Evolutionary conservation across 2,329 filamentous ascomycete genomes (phyloP), one percentile per base, ranked within the genome.

Genomic region (Neoascochyta sp.): DNA sequence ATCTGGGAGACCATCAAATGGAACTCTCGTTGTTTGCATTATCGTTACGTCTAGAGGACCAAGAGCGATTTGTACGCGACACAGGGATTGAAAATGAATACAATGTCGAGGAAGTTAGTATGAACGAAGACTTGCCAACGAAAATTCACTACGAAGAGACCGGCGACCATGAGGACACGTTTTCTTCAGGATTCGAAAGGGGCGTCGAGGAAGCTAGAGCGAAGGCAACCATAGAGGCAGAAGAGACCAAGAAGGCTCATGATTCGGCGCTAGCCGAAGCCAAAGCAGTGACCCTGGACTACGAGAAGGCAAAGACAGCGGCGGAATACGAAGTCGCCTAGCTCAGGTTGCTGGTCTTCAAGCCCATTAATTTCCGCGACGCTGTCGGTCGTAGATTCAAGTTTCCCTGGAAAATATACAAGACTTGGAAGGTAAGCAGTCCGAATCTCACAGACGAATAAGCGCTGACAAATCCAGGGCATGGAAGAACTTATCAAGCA

Each of bases 391-490:
- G 50, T 24, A 51, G 47, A 26, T 55, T 51, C 25, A 45, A 29
- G 21, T 48, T 55, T 25, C 52, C 52, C 5, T 55, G 39, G 32
- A 24, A 51, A 7, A 13, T 49, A 17, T 53, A 46, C 32, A 45
- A 46, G 20, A 45, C 48, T 3, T 55, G 50, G 48, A 46, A 49
- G 39, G 48, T 44, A 86, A 60, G 71, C 79, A 10, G 10, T 21
- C 3, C 1, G 2, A 14, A 13, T 3, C n/a, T 9, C 3, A 7
- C 15, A 8, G 5, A 16, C n/a, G n/a, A 60, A 82, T 81, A 47
- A 94, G 74, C 24, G 27, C 32, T 27, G 35, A 22, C n/a, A 8
- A 19, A 16, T 92, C 85, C 85, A 70, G 58, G 67, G 67, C 19
- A 70, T 71, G 68, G 65, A 70, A 41, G 54, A 57, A 17, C 56